phyloP scores from a whole-genome alignment of 164 flowering plant species.

The Macadamia tetraphylla region DNA sequence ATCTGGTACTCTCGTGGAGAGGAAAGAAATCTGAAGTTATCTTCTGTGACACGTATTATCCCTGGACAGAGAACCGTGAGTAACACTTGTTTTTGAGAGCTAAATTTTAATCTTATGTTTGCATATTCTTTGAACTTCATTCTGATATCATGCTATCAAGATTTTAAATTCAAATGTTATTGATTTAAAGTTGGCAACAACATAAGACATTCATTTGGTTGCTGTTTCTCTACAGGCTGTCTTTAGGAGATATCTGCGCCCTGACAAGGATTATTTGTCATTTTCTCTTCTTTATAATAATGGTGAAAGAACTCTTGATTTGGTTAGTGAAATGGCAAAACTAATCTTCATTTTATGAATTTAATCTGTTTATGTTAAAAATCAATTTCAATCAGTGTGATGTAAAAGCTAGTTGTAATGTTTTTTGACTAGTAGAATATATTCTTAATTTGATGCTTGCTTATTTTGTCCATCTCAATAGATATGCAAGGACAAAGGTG shows the following conservation, averaged over 20 bases:
- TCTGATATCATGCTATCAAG: background rate
- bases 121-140: too few relatives aligned
- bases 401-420: too few relatives aligned
- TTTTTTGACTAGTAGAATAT: too few relatives aligned
- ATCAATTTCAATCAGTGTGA: too few relatives aligned
- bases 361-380: too few relatives aligned
- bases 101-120: too few relatives aligned
- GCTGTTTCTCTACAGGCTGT: background rate
- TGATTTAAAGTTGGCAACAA: background rate
- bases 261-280: constrained; percentile 2
- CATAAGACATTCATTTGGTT: background rate
- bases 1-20: constrained; percentile 1
- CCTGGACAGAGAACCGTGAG: constrained; percentile 5
- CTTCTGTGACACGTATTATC: background rate
- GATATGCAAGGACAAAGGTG: constrained; percentile 71
- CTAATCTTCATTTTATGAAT: background rate
- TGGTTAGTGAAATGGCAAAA: background rate
- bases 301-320: constrained; percentile 1
- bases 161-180: background rate
- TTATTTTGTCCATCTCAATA: background rate
- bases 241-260: background rate
- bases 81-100: background rate
- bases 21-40: background rate
- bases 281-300: constrained; percentile 3
- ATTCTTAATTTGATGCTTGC: too few relatives aligned